Evolutionary conservation across 106 monocot genomes (phyloP).

Genomic region (Ottelia alismoides): DNA sequence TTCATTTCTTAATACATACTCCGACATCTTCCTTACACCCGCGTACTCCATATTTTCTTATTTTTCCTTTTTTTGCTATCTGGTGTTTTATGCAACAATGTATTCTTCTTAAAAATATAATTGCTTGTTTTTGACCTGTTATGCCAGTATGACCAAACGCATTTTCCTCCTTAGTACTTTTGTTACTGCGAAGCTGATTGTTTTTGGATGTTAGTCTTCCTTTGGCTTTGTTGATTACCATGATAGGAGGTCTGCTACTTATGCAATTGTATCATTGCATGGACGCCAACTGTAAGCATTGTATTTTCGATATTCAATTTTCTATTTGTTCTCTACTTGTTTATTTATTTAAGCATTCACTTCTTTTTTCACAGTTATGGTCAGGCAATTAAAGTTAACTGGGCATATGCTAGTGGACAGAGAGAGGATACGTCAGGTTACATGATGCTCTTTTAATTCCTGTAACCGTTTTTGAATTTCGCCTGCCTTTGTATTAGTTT

Average conservation of each 20-base stretch:
- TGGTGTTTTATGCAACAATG: too few relatives aligned
- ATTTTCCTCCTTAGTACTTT: too few relatives aligned
- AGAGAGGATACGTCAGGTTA: conserved; percentile 19
- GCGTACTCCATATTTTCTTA: too few relatives aligned
- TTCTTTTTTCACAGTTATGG: conserved; percentile 4
- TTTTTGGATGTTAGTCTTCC: too few relatives aligned
- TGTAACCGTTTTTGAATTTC: not conserved
- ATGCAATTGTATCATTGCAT: conserved; percentile 13
- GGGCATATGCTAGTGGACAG: conserved; percentile 21
- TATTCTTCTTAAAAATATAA: too few relatives aligned
- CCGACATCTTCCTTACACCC: too few relatives aligned
- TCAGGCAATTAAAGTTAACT: conserved; percentile 20
- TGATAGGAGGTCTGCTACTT: conserved; percentile 12
- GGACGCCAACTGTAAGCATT: conserved; percentile 13
- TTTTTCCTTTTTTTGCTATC: too few relatives aligned
- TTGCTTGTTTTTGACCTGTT: too few relatives aligned
- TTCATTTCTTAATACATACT: too few relatives aligned
- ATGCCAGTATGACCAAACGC: too few relatives aligned
- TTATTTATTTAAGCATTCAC: not conserved
- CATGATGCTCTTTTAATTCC: not conserved
- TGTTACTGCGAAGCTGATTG: too few relatives aligned
- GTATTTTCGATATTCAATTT: not conserved
- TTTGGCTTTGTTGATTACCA: conserved; percentile 24
- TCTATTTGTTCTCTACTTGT: not conserved
- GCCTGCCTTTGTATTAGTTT: not conserved